Conservation (phyloP, 345 rosid species). For the Salix arbutifolia region DNA sequence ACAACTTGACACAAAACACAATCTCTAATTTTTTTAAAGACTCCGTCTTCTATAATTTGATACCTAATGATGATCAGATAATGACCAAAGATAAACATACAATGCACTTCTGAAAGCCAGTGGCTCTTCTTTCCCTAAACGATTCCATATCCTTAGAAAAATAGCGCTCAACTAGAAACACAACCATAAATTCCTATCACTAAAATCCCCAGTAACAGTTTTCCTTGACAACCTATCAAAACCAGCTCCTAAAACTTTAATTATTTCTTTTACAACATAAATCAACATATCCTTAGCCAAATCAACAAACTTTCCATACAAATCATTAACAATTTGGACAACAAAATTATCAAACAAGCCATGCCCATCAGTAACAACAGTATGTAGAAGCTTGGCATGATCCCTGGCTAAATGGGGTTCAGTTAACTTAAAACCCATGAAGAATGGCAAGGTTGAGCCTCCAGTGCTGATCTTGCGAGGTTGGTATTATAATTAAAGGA, state of each 20-base stretch:
- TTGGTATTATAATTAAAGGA: constrained; percentile 38
- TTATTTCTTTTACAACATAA: constrained; percentile 60
- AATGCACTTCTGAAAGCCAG: constrained; percentile 54
- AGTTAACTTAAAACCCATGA: constrained; percentile 43
- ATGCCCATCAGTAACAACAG: constrained; percentile 66
- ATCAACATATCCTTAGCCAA: constrained; percentile 49
- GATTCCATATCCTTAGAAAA: constrained; percentile 44
- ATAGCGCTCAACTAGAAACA: constrained; percentile 57
- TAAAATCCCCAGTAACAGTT: constrained; percentile 60
- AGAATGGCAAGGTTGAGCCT: constrained; percentile 59
- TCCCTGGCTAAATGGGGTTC: constrained; percentile 40
- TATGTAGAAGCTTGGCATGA: constrained; percentile 65
- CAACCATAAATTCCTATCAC: constrained; percentile 66
- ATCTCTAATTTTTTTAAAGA: constrained; percentile 52
- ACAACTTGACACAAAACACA: constrained; percentile 63
- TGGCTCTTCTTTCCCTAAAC: constrained; percentile 54
- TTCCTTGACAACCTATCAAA: constrained; percentile 53
- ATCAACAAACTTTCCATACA: constrained; percentile 53
- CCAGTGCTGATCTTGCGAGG: constrained; percentile 38
- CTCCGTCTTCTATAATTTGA: constrained; percentile 29
- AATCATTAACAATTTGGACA: constrained; percentile 39
- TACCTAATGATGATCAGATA: constrained; percentile 64
- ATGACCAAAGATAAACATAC: constrained; percentile 58
- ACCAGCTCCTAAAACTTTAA: constrained; percentile 57
- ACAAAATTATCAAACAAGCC: constrained; percentile 50